Evolutionary conservation across 2,329 filamentous ascomycete genomes (phyloP), one percentile per base, ranked within the genome.

Genomic region (Cyanodermella asteris): DNA sequence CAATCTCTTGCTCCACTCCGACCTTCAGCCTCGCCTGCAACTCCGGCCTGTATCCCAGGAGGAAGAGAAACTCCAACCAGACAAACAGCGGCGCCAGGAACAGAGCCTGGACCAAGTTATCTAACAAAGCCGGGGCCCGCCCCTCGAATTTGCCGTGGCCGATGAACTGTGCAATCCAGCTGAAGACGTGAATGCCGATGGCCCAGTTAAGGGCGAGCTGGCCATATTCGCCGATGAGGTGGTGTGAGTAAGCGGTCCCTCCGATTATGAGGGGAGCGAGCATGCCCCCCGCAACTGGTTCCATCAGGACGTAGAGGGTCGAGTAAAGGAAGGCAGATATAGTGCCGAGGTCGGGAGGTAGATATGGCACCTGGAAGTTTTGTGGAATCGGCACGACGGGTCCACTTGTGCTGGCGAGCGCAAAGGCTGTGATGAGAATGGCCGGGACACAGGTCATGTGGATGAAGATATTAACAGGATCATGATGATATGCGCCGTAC

Each of bases 31-130:
- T 68, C 31, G 64, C 61, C 53, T 84, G 80, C 37, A 97, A 57
- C 47, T 91, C 81, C 2, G 72, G 76, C 31, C 87, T 67, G 50
- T 94, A 97, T 24, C 87, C 87, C 25, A 90, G 64, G 40, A 61
- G 69, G 56, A 97, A 97, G 14, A 97, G 60, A 13, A 90, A 53
- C 54, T 94, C 82, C 39, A 97, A 73, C 77, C 87, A 97, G 30
- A 94, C 84, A 39, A 94, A 97, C 41, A 97, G 73, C 6, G 87
- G 87, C 0, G 87, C 87, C 13, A 94, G 60, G 42, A 94, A 84
- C 34, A 94, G 49, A 15, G 87, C 82, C 51, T 94, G 87, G 23
- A 90, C 60, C 20, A 94, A 52, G 42, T 93, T 94, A 51, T 94
- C 82, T 23, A 94, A 55, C 34, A 94, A 53, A 4, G 82, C 84